Evolutionary conservation across 257 asterid species (phyloP), one percentile per base, ranked within the genome.

Genomic region (Parsonsia alboflavescens): DNA sequence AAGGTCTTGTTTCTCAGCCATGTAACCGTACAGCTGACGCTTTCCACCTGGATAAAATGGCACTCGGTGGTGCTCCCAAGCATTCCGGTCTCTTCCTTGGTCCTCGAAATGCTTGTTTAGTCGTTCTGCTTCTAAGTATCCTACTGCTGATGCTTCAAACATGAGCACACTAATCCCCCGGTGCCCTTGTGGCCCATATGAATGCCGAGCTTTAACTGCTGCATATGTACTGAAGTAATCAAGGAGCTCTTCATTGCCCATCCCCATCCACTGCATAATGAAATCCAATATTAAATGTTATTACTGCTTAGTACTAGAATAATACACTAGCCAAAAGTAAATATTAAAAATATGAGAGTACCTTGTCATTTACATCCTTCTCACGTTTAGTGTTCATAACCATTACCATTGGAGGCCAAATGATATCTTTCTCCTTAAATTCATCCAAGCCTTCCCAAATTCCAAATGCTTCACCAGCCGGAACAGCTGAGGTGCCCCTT

Each of bases 141-240:
- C 89, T 41, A 85, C 83, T 6, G 88, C 83, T 44, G 84, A 72
- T 57, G 79, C 79, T 64, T 85, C 86, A 70, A 85, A 85, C 28
- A 83, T 77, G 75, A 83, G 70, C 42, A 85, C 56, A 48, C 87
- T 85, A 54, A 85, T 81, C n/a, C 89, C 89, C 10, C 86, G 81
- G 63, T 85, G 89, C 57, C 87, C 89, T 68, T 85, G 86, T 13
- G 86, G 89, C 15, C 87, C 89, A 36, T 85, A 81, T 11, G 85
- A 73, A 66, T 85, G 87, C 4, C 83, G 69, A 45, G 89, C 83
- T 82, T 49, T 85, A 17, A 33, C 48, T 16, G 80, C 84, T 75
- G 72, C 72, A 77, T 79, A 83, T 6, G 64, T 2, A 63, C 74
- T 59, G 45, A 85, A 85, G 63, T 63, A 85, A 26, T 85, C 84